These are phyloP conservation scores for Boletus rubescentipes DNA, from an alignment of 768 basidiomycete species.

Conservation along the genomic window DNA sequence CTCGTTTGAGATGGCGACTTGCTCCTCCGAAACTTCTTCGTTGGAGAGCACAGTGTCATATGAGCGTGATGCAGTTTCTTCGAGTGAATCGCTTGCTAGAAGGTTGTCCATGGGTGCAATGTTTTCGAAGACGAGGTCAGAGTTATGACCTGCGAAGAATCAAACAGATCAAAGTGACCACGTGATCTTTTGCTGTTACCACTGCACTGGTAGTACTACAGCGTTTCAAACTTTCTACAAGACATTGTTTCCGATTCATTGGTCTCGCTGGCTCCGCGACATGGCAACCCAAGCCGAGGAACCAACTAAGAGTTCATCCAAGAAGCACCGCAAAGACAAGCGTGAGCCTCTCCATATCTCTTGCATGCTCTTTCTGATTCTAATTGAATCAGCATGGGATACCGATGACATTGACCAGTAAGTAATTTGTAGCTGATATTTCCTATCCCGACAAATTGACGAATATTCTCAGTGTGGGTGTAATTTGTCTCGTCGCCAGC, in stretches of 20 bases:
- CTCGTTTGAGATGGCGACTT: conserved; percentile 31
- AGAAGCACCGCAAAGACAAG: conserved; percentile 90
- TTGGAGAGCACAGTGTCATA: conserved; percentile 58
- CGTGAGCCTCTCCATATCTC: conserved; percentile 52
- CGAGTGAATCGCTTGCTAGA: conserved; percentile 34
- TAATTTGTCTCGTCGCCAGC: not conserved
- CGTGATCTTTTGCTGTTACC: conserved; percentile 12
- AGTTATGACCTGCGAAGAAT: not conserved
- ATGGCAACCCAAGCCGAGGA: conserved; percentile 35
- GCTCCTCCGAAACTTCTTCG: conserved; percentile 44
- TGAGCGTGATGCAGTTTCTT: conserved; percentile 40
- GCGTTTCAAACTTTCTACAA: no score
- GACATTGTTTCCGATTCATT: not conserved
- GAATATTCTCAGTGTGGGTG: conserved; percentile 43
- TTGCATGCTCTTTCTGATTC: conserved; percentile 11
- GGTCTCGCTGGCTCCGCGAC: not conserved
- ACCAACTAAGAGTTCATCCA: conserved; percentile 71
- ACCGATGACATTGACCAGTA: conserved; percentile 99
- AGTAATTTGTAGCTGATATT: conserved; percentile 36
- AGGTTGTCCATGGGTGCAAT: conserved; percentile 47
- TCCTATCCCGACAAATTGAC: conserved; percentile 1
- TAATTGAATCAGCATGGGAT: conserved; percentile 78
- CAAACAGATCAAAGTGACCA: conserved; percentile 3
- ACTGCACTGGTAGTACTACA: no score
- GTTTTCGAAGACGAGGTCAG: not conserved